Base-by-base conservation (phyloP, 2,329 filamentous ascomycete species). In the Beauveria rudraprayagi region DNA sequence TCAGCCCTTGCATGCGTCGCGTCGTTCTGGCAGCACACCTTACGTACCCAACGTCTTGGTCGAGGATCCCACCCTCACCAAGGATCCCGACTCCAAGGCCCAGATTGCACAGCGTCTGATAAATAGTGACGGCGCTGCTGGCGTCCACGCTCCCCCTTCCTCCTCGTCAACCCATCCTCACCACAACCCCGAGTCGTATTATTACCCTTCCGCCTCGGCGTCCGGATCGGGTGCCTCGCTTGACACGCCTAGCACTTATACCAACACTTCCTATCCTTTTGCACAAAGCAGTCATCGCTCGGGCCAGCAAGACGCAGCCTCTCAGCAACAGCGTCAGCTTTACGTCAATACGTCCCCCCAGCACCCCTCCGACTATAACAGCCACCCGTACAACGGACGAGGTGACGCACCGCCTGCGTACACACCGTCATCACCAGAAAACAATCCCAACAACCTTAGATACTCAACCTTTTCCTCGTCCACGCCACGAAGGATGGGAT, bases 361-460 rank as follows among this genome's bases (percentile, higher is more conserved):
- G 19, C 57, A 52, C 22, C 57, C 40, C 4, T 53, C 48, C 40
- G 53, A 40, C 48, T 60, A 53, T 46, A 58, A 51, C 34, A 24
- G 14, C 34, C 30, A 50, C 17, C 65, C 64, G n/a, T 62, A 63
- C 28, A 62, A 63, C 62, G 62, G 65, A 41, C 70, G 67, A 3
- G 63, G 65, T 46, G 77, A 79, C 61, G 78, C 79, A 6, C 80
- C 80, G 10, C 80, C 80, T 7, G 80, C 80, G 10, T 83, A 82
- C 67, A 62, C 65, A 3, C 63, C 65, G 5, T 71, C 73, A 17
- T 71, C 72, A 24, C 75, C 76, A 14, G 69, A 73, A 8, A 64
- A 69, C 17, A 60, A 60, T 30, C 61, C 53, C 54, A 69, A 63
- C 60, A 75, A 72, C 63, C 80, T 82, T 66, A 76, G 72, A 62